Evolutionary conservation across 108 stramenopile genomes (phyloP).

Genomic region (Nitzschia inconspicua): DNA sequence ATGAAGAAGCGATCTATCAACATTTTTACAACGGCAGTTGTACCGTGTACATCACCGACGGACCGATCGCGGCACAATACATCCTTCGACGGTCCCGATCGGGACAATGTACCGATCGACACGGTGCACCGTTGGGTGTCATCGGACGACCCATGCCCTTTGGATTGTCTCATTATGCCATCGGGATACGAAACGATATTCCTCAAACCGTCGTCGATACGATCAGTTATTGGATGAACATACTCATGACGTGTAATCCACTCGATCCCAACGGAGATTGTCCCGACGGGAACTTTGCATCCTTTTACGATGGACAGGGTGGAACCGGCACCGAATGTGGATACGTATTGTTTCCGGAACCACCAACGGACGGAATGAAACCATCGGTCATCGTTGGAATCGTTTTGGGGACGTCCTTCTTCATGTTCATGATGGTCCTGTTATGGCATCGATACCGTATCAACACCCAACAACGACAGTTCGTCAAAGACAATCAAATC

Average conservation of each 20-base stretch:
- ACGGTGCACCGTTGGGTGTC: conserved; percentile 19
- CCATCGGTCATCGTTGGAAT: conserved; percentile 11
- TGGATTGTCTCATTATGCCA: conserved; percentile 34
- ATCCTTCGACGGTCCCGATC: conserved; percentile 4
- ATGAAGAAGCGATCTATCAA: conserved; percentile 11
- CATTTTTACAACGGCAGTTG: conserved; percentile 12
- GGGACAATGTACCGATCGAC: conserved; percentile 4
- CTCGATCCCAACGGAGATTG: conserved; percentile 7
- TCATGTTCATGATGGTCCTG: not conserved
- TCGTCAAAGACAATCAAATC: conserved; percentile 24
- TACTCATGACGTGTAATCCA: conserved; percentile 26
- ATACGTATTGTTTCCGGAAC: conserved; percentile 17
- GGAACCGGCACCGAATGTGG: conserved; percentile 34
- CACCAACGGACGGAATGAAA: not conserved
- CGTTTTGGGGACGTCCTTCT: not conserved
- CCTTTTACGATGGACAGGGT: conserved; percentile 9
- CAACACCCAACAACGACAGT: conserved; percentile 11
- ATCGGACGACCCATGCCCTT: conserved; percentile 23
- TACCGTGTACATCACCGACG: conserved; percentile 15
- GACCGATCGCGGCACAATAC: conserved; percentile 24
- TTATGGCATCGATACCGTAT: conserved; percentile 6
- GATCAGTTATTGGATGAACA: conserved; percentile 26
- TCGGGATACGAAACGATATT: conserved; percentile 27
- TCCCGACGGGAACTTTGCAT: conserved; percentile 18
- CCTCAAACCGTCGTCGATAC: conserved; percentile 8